Percentiles rank a stretch among this genome's conserved stretches.
phyloP scores from a whole-genome alignment of 2,329 filamentous ascomycete genomes.

The Botrytis paeoniae region DNA sequence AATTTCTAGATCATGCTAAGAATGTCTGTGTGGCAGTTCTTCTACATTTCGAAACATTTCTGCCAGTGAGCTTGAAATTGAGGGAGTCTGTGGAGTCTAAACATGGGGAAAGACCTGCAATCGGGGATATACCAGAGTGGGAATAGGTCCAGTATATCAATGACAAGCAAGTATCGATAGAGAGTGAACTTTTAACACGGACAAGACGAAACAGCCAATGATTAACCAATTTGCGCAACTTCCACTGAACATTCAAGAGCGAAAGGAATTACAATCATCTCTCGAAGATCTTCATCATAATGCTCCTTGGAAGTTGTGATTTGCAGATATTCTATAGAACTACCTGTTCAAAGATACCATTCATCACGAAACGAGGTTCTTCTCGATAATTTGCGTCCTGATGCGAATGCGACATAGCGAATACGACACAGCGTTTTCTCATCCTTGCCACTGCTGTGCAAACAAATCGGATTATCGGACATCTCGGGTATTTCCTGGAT shows the following conservation, averaged over 20 bases:
- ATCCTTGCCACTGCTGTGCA: not conserved
- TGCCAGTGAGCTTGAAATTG: not conserved
- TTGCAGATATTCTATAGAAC: not conserved
- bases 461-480: not conserved
- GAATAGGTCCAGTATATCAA: not conserved
- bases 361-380: not conserved
- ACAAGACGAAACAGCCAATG: not conserved
- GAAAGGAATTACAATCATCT: not conserved
- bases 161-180: not conserved
- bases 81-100: not conserved
- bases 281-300: not conserved
- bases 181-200: not conserved
- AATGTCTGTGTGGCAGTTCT: not conserved
- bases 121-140: not conserved
- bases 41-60: not conserved
- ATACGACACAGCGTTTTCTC: not conserved
- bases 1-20: not conserved
- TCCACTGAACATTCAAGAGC: not conserved
- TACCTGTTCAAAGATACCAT: not conserved
- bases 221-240: too few relatives aligned
- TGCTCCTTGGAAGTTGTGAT: not conserved
- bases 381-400: not conserved
- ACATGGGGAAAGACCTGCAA: not conserved
- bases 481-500: not conserved
- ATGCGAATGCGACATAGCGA: not conserved